phyloP scores from a whole-genome alignment of 1,284 basidiomycete genomes.

The Exobasidium rhododendri region DNA sequence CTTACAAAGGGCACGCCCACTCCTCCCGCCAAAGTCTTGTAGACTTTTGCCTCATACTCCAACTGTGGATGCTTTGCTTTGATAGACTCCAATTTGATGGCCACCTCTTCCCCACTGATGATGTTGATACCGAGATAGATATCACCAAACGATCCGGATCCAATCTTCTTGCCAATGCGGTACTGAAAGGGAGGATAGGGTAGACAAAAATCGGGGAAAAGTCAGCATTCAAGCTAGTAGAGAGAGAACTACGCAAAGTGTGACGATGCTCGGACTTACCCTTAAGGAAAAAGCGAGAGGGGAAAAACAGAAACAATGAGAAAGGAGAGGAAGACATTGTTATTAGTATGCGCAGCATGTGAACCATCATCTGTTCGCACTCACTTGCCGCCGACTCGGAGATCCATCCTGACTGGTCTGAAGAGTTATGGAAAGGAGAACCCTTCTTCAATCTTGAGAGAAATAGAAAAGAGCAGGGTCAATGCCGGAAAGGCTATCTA shows the following conservation, averaged over 20 bases:
- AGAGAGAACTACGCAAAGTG: not conserved
- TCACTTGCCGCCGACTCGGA: conserved; percentile 95
- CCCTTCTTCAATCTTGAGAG: too few relatives aligned
- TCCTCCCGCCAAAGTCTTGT: conserved; percentile 87
- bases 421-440: too few relatives aligned
- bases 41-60: conserved; percentile 73
- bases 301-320: not conserved
- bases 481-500: too few relatives aligned
- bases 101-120: conserved; percentile 99
- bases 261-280: conserved; percentile 4
- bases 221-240: not conserved
- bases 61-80: conserved; percentile 99
- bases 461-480: too few relatives aligned
- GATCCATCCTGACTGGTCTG: conserved; percentile 68
- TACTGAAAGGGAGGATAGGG: conserved; percentile 38
- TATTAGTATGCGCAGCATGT: too few relatives aligned
- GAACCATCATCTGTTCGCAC: conserved; percentile 15
- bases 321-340: not conserved
- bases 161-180: conserved; percentile 99
- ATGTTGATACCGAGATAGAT: conserved; percentile 99
- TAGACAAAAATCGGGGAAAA: not conserved
- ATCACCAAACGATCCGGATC: conserved; percentile 98
- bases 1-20: conserved; percentile 97
- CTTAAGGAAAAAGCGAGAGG: not conserved
- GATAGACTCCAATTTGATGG: conserved; percentile 99